Evolutionary conservation across 306 rosid genomes (phyloP).

Genomic region (Begonia masoniana): DNA sequence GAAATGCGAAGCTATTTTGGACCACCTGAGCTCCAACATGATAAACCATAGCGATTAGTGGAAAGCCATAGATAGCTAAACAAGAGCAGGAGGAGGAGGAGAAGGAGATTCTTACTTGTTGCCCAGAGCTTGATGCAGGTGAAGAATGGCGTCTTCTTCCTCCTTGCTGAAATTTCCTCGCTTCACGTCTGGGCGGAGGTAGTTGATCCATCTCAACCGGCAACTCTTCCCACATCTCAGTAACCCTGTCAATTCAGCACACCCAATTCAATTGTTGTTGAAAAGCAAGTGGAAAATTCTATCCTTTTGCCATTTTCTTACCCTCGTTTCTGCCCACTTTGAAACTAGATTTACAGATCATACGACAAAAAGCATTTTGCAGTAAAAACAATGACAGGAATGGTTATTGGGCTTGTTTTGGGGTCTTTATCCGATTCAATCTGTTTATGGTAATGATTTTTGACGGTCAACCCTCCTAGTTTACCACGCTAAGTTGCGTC

Average conservation of each 20-base stretch:
- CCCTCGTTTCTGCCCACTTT: background rate
- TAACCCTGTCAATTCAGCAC: conserved; percentile 32
- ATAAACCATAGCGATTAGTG: background rate
- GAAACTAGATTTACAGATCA: too few relatives aligned
- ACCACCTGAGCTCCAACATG: conserved; percentile 43
- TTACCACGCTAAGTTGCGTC: too few relatives aligned
- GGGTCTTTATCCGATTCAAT: too few relatives aligned
- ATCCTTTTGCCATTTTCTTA: background rate
- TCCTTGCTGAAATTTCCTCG: conserved; percentile 62
- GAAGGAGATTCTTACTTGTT: conserved; percentile 46
- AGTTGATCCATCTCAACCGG: conserved; percentile 95
- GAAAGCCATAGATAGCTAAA: background rate
- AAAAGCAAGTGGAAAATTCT: too few relatives aligned
- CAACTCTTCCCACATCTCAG: conserved; percentile 87
- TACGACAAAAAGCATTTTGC: too few relatives aligned
- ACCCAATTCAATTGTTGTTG: background rate
- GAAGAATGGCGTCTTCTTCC: conserved; percentile 60
- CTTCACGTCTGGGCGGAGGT: conserved; percentile 86
- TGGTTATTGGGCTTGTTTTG: too few relatives aligned
- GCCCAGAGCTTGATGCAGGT: conserved; percentile 47
- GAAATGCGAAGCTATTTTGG: conserved; percentile 68
- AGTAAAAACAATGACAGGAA: too few relatives aligned
- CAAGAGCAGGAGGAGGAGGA: background rate
- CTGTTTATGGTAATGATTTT: too few relatives aligned
- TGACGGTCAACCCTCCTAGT: too few relatives aligned